phyloP scores from a whole-genome alignment of 495 filamentous ascomycete genomes.

The Penicillium robsamsonii region DNA sequence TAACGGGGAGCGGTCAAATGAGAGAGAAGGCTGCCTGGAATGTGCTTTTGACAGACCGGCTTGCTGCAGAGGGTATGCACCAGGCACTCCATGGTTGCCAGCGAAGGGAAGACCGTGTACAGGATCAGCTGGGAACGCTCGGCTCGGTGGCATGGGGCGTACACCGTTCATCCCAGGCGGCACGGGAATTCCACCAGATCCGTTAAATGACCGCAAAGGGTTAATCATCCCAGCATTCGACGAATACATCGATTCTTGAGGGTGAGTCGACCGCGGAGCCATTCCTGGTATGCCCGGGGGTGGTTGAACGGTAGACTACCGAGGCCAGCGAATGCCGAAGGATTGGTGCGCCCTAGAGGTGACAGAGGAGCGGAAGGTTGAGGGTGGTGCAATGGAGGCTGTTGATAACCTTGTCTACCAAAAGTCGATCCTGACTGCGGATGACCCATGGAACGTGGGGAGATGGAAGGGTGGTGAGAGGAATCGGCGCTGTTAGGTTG shows the following conservation, averaged over 20 bases:
- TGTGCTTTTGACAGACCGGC: conserved; percentile 48
- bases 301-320: conserved; percentile 50
- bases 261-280: conserved; percentile 35
- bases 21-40: conserved; percentile 59
- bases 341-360: conserved; percentile 51
- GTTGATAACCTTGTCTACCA: conserved; percentile 31
- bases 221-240: conserved; percentile 44
- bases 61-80: conserved; percentile 34
- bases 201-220: conserved; percentile 53
- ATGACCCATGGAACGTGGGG: conserved; percentile 41
- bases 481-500: conserved; percentile 40
- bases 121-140: conserved; percentile 61
- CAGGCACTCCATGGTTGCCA: conserved; percentile 34
- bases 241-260: conserved; percentile 56
- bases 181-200: conserved; percentile 57
- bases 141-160: conserved; percentile 57
- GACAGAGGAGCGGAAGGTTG: conserved; percentile 54
- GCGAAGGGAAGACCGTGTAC: conserved; percentile 38
- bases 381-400: conserved; percentile 47
- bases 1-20: conserved; percentile 53
- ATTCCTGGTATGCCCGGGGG: conserved; percentile 57
- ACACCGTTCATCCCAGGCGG: conserved; percentile 58
- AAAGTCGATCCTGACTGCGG: conserved; percentile 35
- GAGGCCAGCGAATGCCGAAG: conserved; percentile 48
- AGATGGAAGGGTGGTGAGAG: conserved; percentile 38